Base-by-base conservation (phyloP, 2,329 filamentous ascomycete species). In the Sphaerulina populicola region DNA sequence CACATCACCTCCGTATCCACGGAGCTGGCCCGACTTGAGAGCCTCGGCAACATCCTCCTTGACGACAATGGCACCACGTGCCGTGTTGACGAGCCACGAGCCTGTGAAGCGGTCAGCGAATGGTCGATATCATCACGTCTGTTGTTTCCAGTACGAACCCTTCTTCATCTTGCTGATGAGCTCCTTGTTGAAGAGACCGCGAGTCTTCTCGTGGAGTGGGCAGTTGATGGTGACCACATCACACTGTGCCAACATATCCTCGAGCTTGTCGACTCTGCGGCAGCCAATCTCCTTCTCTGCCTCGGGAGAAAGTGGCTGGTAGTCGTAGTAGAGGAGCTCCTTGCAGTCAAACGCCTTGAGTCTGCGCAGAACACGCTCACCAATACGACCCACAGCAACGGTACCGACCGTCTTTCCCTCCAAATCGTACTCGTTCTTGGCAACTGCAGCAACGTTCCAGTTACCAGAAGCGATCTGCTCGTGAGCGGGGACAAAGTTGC, bases 151-250 rank as follows among this genome's bases (percentile, higher is more conserved):
- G 23, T 27, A 27, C 23, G 23, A 70, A 83, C 86, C 90, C 71
- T 85, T 85, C 87, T 97, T 97, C 93, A 97, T 98, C 86, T 97
- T 96, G 73, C 82, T 78, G 69, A 97, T 91, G 66, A 97, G 79
- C 44, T 97, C 88, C 85, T 96, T 96, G 85, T 97, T 95, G 80
- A 97, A 97, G 58, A 98, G 74, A 62, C 91, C 91, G 57, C 83
- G 81, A 33, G 93, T 98, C 82, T 94, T 94, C 81, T 97, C 91
- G 78, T 98, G 93, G 59, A 98, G 82, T 48, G 93, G 93, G 80
- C 90, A 96, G 84, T 98, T 98, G 78, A 98, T 97, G 69, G 93
- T 98, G 72, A 98, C 91, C 57, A 97, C 81, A 64, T 97, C 93
- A 71, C 91, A 97, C 78, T 94, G 88, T 37, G 81, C 78, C 57